Base-by-base conservation (phyloP, 495 filamentous ascomycete species). In the Achaetomiella virescens region DNA sequence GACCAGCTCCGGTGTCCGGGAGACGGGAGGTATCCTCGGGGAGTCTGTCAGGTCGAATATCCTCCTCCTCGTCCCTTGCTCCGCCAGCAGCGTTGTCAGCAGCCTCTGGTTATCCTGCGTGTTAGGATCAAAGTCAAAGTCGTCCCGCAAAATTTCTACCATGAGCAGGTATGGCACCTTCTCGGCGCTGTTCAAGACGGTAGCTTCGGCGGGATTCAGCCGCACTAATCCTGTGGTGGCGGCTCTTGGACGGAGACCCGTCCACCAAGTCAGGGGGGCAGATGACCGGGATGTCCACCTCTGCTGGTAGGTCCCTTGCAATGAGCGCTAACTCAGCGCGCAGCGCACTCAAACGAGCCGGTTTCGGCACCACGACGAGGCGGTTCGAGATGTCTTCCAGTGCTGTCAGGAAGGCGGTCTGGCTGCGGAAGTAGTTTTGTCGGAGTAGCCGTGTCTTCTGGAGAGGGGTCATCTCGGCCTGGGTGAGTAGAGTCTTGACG, bases 361-460 rank as follows among this genome's bases (percentile, higher is more conserved):
- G 81, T 67, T 89, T 90, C 17, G 85, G 85, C 18, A 90, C 85
- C 45, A 81, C 73, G 9, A 90, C 84, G 48, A 90, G 72, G 22
- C 85, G 83, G 64, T 87, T 88, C 11, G 86, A 90, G 52, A 90
- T 89, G 63, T 85, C 84, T 63, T 89, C 85, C 10, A 90, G 75
- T 15, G 86, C 87, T 9, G 80, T 78, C 36, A 90, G 61, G 64
- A 90, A 87, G 49, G 85, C 83, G 1, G 84, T 89, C 66, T 90
- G 78, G 52, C 80, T 84, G 7, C 84, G 78, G 62, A 88, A 89
- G 58, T 90, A 90, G 64, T 90, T 87, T 54, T 87, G 80, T 53
- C 83, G 73, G 47, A 90, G 67, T 35, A 88, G 68, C 51, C 80
- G 80, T 36, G 78, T 74, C 63, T 84, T 87, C 65, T 86, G 82